Base-by-base conservation (phyloP, 1,139 yeast genomes). In the Saccharomyces hybrid region DNA sequence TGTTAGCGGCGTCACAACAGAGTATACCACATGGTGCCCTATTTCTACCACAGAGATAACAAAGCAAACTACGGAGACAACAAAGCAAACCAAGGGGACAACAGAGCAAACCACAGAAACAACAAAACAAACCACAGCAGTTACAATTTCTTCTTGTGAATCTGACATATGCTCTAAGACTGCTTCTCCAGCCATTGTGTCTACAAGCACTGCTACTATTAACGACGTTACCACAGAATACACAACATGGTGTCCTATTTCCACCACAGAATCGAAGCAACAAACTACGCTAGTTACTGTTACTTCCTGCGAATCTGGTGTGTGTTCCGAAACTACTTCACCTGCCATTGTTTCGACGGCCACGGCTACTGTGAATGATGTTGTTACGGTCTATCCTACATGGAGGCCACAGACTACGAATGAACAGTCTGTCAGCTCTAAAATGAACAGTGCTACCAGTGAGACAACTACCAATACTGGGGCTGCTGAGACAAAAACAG, bases 261-360 rank as follows among this genome's bases (percentile, higher is more conserved):
- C 31, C 13, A 28, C 13, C 13, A 11, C 13, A 28, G 31, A 4
- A 9, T 28, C 31, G 4, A 28, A 2, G 13, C 13, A 28, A 16
- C 20, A 34, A 34, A 73, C 73, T 57, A 69, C 77, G 53, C 68
- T 75, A 57, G 69, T 74, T 56, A 77, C 82, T 64, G 71, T 77
- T 68, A 77, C 81, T 56, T 72, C 77, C 50, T 79, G 83, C 69
- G 59, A 55, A 29, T 56, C 55, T 31, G 55, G 62, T 61, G 60
- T 56, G 46, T 65, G 69, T 57, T 53, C 56, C 50, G 65, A 61
- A 52, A 59, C 62, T 42, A 49, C 44, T 23, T 48, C 59, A 42
- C 51, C 51, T 20, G 57, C 60, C 28, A 57, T 57, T 51, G 53
- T 50, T 29, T 51, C 52, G 32, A 48, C 55, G 23, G 52, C 38